Evolutionary conservation across 805 yeast genomes (phyloP), one percentile per base, ranked within the genome.

Genomic region (Suhomyces sp.): DNA sequence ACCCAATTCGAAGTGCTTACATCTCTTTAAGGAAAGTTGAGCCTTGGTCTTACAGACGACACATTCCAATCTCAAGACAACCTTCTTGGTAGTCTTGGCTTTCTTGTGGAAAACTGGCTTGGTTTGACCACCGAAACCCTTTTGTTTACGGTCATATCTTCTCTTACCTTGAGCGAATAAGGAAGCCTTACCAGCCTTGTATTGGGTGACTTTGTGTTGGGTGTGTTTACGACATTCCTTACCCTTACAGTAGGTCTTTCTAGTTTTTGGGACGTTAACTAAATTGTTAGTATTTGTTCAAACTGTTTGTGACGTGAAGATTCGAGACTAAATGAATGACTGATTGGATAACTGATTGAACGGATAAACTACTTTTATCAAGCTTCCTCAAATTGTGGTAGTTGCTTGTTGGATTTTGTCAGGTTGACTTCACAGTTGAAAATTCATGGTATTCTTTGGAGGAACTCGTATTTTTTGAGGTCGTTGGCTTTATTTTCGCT

Each of bases 121-220:
- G 83, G 99, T 94, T 85, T 94, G 99, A 90, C 99, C 99, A 90
- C 99, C 99, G 84, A 86, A 94, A 91, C 99, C 99, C 73, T 88
- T 78, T 85, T 94, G 99, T 83, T 94, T 94, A 84, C 99, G 97
- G 93, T 94, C 99, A 85, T 94, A 94, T 86, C 99, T 92, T 87
- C 99, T 91, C 93, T 96, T 94, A 88, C 99, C 99, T 85, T 94
- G 98, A 70, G 98, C 97, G 77, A 86, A 91, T 73, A 92, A 87
- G 65, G 98, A 93, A 78, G 99, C 98, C 86, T 94, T 94, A 84
- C 99, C 99, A 78, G 98, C 97, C 82, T 94, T 94, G 96, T 94
- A 94, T 86, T 94, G 99, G 81, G 99, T 93, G 76, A 94, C 99
- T 87, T 93, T 94, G 96, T 94, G 99, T 83, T 91, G 97, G 74